phyloP scores from a whole-genome alignment of 495 filamentous ascomycete species.

The Haplographium delicatum region DNA sequence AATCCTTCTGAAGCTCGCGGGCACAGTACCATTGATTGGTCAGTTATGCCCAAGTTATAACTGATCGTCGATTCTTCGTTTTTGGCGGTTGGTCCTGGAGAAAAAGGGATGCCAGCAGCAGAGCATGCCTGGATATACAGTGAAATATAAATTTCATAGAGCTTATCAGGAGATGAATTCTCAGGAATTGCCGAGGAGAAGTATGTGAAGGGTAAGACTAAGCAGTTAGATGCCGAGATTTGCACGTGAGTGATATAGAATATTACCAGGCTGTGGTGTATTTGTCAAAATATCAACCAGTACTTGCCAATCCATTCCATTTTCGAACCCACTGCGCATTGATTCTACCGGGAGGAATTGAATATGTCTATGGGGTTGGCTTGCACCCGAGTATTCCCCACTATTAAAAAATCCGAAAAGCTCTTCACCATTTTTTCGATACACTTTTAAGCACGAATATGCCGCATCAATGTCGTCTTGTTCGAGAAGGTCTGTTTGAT shows the following conservation, averaged over 20 bases:
- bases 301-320: constrained; percentile 36
- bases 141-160: constrained; percentile 42
- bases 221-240: neutral
- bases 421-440: constrained; percentile 34
- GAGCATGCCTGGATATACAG: constrained; percentile 51
- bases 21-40: constrained; percentile 59
- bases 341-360: constrained; percentile 68
- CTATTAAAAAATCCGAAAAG: constrained; percentile 85
- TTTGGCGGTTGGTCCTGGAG: constrained; percentile 1
- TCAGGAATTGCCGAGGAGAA: constrained; percentile 41
- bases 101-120: constrained; percentile 7
- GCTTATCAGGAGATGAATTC: constrained; percentile 33
- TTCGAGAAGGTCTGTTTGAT: constrained; percentile 65
- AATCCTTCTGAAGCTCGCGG: constrained; percentile 51
- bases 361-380: constrained; percentile 73
- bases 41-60: constrained; percentile 78
- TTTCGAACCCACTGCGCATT: constrained; percentile 49
- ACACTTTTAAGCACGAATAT: constrained; percentile 60
- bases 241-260: neutral
- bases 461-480: constrained; percentile 59
- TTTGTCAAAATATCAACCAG: constrained; percentile 45
- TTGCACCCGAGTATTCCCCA: constrained; percentile 69
- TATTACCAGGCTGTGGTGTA: constrained; percentile 6
- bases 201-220: constrained; percentile 45
- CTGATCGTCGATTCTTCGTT: constrained; percentile 54